Base-by-base conservation (phyloP, 257 asterid genomes). In the Galeopsis tetrahit region DNA sequence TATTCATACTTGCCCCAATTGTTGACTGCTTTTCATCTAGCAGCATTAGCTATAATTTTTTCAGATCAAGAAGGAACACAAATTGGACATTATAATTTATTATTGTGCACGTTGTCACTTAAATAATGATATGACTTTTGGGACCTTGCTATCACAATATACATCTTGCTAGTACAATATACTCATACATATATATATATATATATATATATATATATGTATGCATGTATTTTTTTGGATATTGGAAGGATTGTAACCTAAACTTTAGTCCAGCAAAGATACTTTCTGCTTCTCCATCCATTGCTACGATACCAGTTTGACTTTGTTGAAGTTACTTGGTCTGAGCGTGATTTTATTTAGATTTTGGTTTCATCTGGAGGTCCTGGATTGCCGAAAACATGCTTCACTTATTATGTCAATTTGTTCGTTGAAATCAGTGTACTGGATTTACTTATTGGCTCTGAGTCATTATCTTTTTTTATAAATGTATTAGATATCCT, bases 211-310 rank as follows among this genome's bases (percentile, higher is more conserved):
- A n/a, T n/a, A n/a, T n/a, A n/a, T n/a, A n/a, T n/a, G n/a, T n/a
- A n/a, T n/a, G n/a, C n/a, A n/a, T n/a, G n/a, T n/a, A n/a, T n/a
- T n/a, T n/a, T n/a, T 40, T 55, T 3, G 33, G 53, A 43, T 72
- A 63, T 72, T 36, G 40, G n/a, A 63, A 63, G 55, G 10, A 10
- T 55, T 64, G 63, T 33, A 49, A 56, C 34, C 28, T 49, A 46
- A 61, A 44, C 53, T 72, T 48, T 28, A 38, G 38, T 72, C 51
- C 15, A 17, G 63, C 40, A 35, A 36, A 5, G 39, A 38, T 53
- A 59, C 69, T 32, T 55, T 70, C 34, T 15, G 75, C 57, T 57
- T 75, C 67, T 51, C 59, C 66, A 52, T 62, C 63, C 63, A 15
- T 33, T 39, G 66, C 43, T 28, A 46, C 48, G 15, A 40, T 51